Conservation (phyloP, 805 yeast species). For the Komagataella ulmi region DNA sequence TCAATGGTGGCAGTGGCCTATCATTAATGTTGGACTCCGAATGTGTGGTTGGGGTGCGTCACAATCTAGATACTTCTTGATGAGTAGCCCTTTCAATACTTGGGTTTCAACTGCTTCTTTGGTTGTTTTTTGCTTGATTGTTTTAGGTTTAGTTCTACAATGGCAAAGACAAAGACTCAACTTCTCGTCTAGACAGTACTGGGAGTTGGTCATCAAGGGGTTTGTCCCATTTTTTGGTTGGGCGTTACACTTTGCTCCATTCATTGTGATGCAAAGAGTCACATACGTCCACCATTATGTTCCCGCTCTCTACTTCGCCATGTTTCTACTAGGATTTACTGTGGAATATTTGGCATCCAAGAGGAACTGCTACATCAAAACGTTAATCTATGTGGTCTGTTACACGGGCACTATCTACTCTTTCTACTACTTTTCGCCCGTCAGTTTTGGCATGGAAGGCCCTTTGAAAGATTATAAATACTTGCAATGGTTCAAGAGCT, state of each 20-base stretch:
- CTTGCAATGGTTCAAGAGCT: constrained; percentile 33
- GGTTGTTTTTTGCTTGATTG: constrained; percentile 23
- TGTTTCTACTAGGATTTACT: constrained; percentile 39
- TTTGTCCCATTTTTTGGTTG: constrained; percentile 71
- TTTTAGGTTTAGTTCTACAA: constrained; percentile 22
- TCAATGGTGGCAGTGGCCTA: constrained; percentile 79
- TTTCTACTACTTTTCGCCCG: constrained; percentile 48
- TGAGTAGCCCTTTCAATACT: constrained; percentile 51
- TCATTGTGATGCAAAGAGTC: constrained; percentile 73
- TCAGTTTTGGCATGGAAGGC: constrained; percentile 57
- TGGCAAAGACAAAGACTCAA: constrained; percentile 65
- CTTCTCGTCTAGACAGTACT: constrained; percentile 8
- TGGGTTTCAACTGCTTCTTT: constrained; percentile 50
- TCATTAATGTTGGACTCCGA: constrained; percentile 51
- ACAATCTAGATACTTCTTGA: constrained; percentile 45
- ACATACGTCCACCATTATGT: constrained; percentile 78
- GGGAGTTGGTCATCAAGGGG: constrained; percentile 41
- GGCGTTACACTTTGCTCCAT: constrained; percentile 68
- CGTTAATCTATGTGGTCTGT: constrained; percentile 22
- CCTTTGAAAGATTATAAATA: constrained; percentile 23
- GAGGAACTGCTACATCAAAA: constrained; percentile 12
- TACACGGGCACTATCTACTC: constrained; percentile 31
- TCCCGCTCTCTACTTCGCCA: constrained; percentile 73
- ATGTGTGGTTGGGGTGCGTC: constrained; percentile 62
- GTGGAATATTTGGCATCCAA: constrained; percentile 30